Conservation (phyloP, 495 filamentous ascomycete genomes). For the Aspergillus olivimuriae region DNA sequence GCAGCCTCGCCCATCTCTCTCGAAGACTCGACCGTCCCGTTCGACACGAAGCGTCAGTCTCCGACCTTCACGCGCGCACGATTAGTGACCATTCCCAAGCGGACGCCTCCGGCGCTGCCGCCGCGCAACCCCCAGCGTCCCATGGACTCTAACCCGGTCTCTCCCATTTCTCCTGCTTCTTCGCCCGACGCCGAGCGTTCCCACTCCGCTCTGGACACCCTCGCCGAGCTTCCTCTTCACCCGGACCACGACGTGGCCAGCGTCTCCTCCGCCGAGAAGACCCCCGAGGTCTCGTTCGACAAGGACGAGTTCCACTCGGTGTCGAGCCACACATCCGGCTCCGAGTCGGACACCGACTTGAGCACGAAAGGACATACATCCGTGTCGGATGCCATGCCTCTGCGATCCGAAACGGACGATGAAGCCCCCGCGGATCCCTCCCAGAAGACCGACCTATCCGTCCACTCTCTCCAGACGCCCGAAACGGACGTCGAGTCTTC, state of each 20-base stretch:
- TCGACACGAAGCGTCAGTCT: slow-evolving; percentile 37
- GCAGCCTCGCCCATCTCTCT: slow-evolving; percentile 49
- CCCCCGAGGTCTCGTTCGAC: slow-evolving; percentile 18
- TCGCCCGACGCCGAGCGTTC: slow-evolving; percentile 18
- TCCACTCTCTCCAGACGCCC: too few species aligned
- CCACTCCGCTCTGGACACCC: slow-evolving; percentile 16
- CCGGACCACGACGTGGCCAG: slow-evolving; percentile 17
- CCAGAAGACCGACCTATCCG: too few species aligned
- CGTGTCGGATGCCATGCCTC: background rate
- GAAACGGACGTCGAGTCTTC: too few species aligned
- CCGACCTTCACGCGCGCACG: slow-evolving; percentile 54
- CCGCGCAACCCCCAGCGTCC: slow-evolving; percentile 50
- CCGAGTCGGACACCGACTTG: slow-evolving; percentile 8
- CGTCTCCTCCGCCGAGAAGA: slow-evolving; percentile 14
- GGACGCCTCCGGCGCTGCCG: slow-evolving; percentile 59
- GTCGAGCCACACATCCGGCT: slow-evolving; percentile 12
- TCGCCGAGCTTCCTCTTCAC: slow-evolving; percentile 14
- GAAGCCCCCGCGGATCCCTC: too few species aligned
- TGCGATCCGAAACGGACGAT: too few species aligned
- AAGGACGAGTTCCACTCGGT: slow-evolving; percentile 47
- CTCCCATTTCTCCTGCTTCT: slow-evolving; percentile 7
- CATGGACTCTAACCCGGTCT: slow-evolving; percentile 15
- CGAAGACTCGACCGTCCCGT: slow-evolving; percentile 30
- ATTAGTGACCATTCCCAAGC: slow-evolving; percentile 67
- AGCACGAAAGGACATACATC: slow-evolving; percentile 5